Percentiles rank a stretch among this genome's conserved stretches.
Conservation (phyloP, 306 rosid genomes). For the Vigna angularis region DNA sequence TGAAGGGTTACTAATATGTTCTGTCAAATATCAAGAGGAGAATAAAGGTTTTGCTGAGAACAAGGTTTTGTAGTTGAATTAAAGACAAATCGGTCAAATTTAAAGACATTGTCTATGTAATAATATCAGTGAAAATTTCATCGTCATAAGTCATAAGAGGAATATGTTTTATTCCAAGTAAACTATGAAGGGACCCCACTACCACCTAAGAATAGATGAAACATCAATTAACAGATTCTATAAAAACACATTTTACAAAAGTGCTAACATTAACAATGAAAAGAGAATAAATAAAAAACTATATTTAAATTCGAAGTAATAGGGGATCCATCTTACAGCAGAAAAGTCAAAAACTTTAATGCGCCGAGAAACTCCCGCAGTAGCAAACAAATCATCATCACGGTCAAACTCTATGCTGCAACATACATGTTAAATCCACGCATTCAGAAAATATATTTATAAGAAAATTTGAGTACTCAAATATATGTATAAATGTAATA, state of each 20-base stretch:
- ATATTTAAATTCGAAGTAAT: neutral
- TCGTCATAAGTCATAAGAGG: slow-evolving; percentile 11
- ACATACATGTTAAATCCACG: slow-evolving; percentile 44
- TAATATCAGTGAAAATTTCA: neutral
- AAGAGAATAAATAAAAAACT: slow-evolving; percentile 12
- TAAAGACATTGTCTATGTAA: neutral
- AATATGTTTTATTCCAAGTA: slow-evolving; percentile 7
- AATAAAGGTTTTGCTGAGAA: slow-evolving; percentile 7
- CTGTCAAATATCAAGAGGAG: neutral
- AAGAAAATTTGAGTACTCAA: slow-evolving; percentile 16
- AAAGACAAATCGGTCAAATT: neutral
- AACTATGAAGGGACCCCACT: neutral
- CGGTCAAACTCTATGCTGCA: slow-evolving; percentile 98
- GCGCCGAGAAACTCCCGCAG: slow-evolving; percentile 98
- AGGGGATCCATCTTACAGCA: slow-evolving; percentile 60
- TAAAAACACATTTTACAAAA: slow-evolving; percentile 6
- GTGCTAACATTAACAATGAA: slow-evolving; percentile 7
- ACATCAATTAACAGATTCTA: slow-evolving; percentile 23
- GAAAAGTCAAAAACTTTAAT: slow-evolving; percentile 96
- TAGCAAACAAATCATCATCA: slow-evolving; percentile 92
- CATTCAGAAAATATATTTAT: slow-evolving; percentile 31
- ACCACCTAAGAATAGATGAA: slow-evolving; percentile 32
- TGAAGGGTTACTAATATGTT: slow-evolving; percentile 15
- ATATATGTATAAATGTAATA: neutral
- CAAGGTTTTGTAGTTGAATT: neutral